phyloP scores from a whole-genome alignment of 2,329 filamentous ascomycete species.

The Colletotrichum caudatum region DNA sequence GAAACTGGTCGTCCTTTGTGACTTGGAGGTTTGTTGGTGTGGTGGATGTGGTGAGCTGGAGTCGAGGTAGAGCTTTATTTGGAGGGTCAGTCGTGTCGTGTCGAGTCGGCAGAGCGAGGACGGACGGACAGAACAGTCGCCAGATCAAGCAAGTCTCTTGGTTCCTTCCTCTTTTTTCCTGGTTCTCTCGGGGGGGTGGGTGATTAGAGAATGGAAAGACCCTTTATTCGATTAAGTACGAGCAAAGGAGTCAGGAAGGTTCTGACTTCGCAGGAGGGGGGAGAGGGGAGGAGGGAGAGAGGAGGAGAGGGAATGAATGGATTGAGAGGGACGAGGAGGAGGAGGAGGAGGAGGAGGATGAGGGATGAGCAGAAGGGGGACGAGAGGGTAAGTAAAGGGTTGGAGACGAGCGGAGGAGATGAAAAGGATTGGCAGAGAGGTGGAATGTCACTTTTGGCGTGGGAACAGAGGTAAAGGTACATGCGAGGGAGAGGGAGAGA shows the following conservation, averaged over 20 bases:
- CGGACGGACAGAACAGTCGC: slow-evolving; percentile 43
- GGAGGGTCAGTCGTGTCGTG: slow-evolving; percentile 19
- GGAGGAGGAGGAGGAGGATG: slow-evolving; percentile 52
- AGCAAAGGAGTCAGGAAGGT: slow-evolving; percentile 58
- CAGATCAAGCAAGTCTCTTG: slow-evolving; percentile 42
- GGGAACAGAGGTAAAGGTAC: slow-evolving; percentile 14
- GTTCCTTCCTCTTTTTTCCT: slow-evolving; percentile 43
- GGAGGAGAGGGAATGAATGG: slow-evolving; percentile 71
- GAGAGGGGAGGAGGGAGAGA: slow-evolving; percentile 53
- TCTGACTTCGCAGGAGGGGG: slow-evolving; percentile 51
- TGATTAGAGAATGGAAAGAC: slow-evolving; percentile 42
- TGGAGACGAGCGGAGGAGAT: slow-evolving; percentile 66
- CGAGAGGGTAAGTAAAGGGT: slow-evolving; percentile 58
- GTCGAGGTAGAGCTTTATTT: slow-evolving; percentile 22
- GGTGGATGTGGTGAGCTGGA: slow-evolving; percentile 20
- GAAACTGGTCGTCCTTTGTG: slow-evolving; percentile 16
- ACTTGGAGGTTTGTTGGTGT: slow-evolving; percentile 10
- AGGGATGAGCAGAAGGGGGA: slow-evolving; percentile 51
- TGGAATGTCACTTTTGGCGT: background rate
- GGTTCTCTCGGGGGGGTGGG: slow-evolving; percentile 30
- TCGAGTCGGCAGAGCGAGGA: slow-evolving; percentile 43
- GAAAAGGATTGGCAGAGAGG: slow-evolving; percentile 66
- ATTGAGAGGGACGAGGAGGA: slow-evolving; percentile 53
- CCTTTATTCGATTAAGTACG: slow-evolving; percentile 44
- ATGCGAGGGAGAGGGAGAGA: slow-evolving; percentile 1